Conservation (phyloP, 306 rosid species). For the Fragaria ananassa region DNA sequence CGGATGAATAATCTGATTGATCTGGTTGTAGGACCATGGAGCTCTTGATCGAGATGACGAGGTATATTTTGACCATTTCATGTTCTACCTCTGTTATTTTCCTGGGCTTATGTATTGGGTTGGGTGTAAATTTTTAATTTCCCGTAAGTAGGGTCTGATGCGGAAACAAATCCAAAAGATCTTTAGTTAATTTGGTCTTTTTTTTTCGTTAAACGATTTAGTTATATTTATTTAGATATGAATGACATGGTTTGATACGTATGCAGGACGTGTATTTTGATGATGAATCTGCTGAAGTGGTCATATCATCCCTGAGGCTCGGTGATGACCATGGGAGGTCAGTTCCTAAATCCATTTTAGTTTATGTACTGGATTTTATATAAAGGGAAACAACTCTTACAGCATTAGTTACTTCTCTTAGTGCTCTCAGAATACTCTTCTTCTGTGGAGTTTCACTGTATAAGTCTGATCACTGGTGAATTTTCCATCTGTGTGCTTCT, state of each 20-base stretch:
- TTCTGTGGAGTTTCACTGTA: not conserved
- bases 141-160: not conserved
- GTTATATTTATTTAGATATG: not conserved
- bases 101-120: slow-evolving; percentile 3
- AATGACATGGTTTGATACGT: slow-evolving; percentile 18
- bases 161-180: not conserved
- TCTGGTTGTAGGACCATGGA: slow-evolving; percentile 69
- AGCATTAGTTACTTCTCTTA: not conserved
- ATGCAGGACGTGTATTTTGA: slow-evolving; percentile 93
- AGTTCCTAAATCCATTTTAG: slow-evolving; percentile 29
- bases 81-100: slow-evolving; percentile 15
- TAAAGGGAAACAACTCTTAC: not conserved
- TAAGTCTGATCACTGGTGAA: not conserved
- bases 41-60: slow-evolving; percentile 78
- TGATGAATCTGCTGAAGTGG: slow-evolving; percentile 96
- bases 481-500: not conserved
- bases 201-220: not conserved
- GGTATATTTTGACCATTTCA: slow-evolving; percentile 44
- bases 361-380: not conserved
- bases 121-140: not conserved
- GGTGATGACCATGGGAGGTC: slow-evolving; percentile 98
- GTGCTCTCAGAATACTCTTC: not conserved
- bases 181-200: not conserved
- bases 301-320: slow-evolving; percentile 86
- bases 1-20: slow-evolving; percentile 25